Percentiles rank a stretch among this genome's conserved stretches.
Evolutionary conservation across 2,329 filamentous ascomycete genomes (phyloP).

Genomic region (Aureobasidium sp.): DNA sequence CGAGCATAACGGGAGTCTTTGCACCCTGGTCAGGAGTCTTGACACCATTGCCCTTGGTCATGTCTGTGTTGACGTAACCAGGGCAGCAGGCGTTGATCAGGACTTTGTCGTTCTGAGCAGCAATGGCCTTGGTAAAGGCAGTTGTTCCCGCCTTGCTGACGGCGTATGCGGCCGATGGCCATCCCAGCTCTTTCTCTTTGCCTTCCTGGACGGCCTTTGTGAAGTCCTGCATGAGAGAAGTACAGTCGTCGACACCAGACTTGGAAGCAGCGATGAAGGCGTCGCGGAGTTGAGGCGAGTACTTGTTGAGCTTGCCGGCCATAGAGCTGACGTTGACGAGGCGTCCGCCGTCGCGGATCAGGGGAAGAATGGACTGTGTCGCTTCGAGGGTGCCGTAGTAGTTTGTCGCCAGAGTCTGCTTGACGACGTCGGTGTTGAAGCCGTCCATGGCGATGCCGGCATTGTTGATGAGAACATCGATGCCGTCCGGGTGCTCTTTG

Average conservation of each 20-base stretch:
- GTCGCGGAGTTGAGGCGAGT: slow-evolving; percentile 46
- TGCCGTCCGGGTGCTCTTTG: slow-evolving; percentile 51
- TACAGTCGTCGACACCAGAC: slow-evolving; percentile 48
- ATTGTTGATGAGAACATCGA: slow-evolving; percentile 63
- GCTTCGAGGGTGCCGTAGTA: slow-evolving; percentile 59
- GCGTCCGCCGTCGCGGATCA: slow-evolving; percentile 50
- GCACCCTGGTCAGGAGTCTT: slow-evolving; percentile 41
- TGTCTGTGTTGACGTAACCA: slow-evolving; percentile 42
- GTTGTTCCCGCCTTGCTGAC: slow-evolving; percentile 43
- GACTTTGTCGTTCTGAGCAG: slow-evolving; percentile 32
- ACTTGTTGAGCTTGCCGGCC: slow-evolving; percentile 51
- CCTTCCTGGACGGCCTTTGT: slow-evolving; percentile 49
- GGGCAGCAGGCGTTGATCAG: slow-evolving; percentile 41
- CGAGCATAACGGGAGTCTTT: slow-evolving; percentile 39
- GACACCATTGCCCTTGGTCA: slow-evolving; percentile 38
- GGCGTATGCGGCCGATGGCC: slow-evolving; percentile 56
- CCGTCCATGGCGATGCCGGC: slow-evolving; percentile 55
- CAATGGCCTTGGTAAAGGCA: slow-evolving; percentile 39
- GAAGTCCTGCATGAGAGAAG: slow-evolving; percentile 56
- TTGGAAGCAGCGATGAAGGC: slow-evolving; percentile 46
- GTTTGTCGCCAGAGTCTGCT: slow-evolving; percentile 55
- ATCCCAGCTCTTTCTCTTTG: slow-evolving; percentile 52
- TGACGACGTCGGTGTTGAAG: slow-evolving; percentile 54
- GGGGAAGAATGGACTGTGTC: slow-evolving; percentile 50
- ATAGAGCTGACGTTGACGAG: slow-evolving; percentile 57